A percentile compares a stretch with the other conserved stretches of the same genome.
phyloP scores from a whole-genome alignment of 306 rosid genomes.

The Cicer judaicum region DNA sequence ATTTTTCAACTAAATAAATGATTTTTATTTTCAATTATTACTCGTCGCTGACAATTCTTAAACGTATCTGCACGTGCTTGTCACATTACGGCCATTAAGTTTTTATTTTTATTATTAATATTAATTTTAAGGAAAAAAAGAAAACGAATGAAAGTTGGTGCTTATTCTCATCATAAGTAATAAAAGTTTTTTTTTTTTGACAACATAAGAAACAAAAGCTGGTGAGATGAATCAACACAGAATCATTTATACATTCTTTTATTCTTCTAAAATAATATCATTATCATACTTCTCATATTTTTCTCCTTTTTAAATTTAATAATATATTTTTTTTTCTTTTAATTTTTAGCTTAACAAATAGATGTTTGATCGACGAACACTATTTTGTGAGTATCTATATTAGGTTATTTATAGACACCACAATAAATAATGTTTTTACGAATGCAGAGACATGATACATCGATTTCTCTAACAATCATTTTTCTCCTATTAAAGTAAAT shows the following conservation, averaged over 20 bases:
- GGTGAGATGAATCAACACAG: conserved; percentile 12
- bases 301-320: too few species aligned
- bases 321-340: too few species aligned
- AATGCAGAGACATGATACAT: too few species aligned
- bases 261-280: background rate
- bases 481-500: too few species aligned
- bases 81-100: background rate
- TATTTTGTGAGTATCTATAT: too few species aligned
- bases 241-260: conserved; percentile 12
- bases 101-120: background rate
- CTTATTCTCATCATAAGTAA: background rate
- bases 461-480: too few species aligned
- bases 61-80: conserved; percentile 18
- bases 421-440: too few species aligned
- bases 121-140: too few species aligned
- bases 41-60: background rate
- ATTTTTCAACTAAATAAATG: background rate
- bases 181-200: background rate
- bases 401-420: too few species aligned
- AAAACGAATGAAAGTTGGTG: too few species aligned
- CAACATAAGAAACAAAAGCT: background rate
- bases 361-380: too few species aligned
- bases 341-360: too few species aligned
- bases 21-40: conserved; percentile 4
- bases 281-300: background rate